A percentile compares a stretch with the other conserved stretches of the same genome.
These are phyloP conservation scores for Delonix regia DNA, from an alignment of 306 rosid species.

Conservation along the genomic window DNA sequence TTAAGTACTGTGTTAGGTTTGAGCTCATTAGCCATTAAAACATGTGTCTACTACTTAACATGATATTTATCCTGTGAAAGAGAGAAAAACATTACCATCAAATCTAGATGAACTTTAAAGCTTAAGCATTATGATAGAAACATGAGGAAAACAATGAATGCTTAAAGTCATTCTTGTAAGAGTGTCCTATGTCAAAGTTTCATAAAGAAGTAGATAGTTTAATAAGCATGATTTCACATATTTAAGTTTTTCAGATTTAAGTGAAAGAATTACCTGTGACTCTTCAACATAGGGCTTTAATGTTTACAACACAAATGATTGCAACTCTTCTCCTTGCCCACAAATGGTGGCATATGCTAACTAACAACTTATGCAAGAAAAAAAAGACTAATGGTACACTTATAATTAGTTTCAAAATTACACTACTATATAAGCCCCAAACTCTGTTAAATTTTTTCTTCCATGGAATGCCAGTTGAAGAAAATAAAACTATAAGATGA, in stretches of 20 bases:
- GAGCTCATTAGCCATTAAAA: constrained; percentile 43
- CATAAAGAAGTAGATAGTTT: neutral
- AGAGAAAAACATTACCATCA: constrained; percentile 34
- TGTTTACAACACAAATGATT: neutral
- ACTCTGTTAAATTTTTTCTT: too few species aligned
- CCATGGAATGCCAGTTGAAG: neutral
- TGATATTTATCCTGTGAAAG: constrained; percentile 61
- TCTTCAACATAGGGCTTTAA: too few species aligned
- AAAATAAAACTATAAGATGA: neutral
- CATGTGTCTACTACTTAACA: constrained; percentile 61
- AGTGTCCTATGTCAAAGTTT: neutral
- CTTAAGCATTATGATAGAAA: neutral
- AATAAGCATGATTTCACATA: constrained; percentile 4
- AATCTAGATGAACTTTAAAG: constrained; percentile 10
- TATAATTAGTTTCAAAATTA: neutral
- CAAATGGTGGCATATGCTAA: neutral
- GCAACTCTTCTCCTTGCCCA: neutral
- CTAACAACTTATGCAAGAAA: neutral
- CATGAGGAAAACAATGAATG: constrained; percentile 22
- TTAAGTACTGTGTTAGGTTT: too few species aligned
- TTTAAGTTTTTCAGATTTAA: constrained; percentile 22
- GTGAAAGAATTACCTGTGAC: too few species aligned
- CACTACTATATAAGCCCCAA: neutral
- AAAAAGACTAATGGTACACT: neutral
- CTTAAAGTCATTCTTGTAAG: constrained; percentile 12